These are phyloP conservation scores for Xylariaceae sp. DNA, from an alignment of 2,329 filamentous ascomycete genomes.

Conservation along the genomic window DNA sequence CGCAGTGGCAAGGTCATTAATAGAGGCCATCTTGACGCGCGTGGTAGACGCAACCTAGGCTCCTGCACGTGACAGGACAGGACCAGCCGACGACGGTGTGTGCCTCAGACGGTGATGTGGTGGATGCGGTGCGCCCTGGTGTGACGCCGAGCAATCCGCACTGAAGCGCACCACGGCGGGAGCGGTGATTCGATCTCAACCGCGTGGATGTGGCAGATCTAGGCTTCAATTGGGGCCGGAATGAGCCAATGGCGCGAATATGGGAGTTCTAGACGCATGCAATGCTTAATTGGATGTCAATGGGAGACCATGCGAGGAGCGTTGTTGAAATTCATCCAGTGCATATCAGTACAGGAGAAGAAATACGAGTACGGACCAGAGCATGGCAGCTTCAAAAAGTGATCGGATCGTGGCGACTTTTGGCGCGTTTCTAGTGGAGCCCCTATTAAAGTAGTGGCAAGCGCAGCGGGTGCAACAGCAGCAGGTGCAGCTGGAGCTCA, in stretches of 20 bases:
- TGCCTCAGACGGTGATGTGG: neutral
- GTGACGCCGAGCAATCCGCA: too few species aligned
- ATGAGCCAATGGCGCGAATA: constrained; percentile 4
- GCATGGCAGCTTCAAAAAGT: too few species aligned
- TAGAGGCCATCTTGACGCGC: constrained; percentile 38
- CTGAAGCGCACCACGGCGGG: neutral
- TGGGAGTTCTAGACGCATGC: constrained; percentile 9
- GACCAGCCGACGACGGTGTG: neutral
- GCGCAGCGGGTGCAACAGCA: neutral
- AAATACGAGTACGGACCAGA: neutral
- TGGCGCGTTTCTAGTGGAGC: constrained; percentile 10
- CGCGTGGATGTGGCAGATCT: constrained; percentile 8
- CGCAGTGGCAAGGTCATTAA: constrained; percentile 46
- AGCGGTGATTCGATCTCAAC: neutral
- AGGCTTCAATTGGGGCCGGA: constrained; percentile 5
- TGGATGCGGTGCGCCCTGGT: too few species aligned
- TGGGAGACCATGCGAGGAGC: constrained; percentile 1
- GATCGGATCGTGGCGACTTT: constrained; percentile 13
- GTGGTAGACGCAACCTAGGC: constrained; percentile 1
- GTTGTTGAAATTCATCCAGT: neutral
- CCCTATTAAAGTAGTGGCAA: neutral
- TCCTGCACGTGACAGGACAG: constrained; percentile 12
- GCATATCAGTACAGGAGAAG: neutral
- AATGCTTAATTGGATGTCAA: constrained; percentile 20
- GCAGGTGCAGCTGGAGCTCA: too few species aligned